A percentile compares a stretch with the other conserved stretches of the same genome.
Conservation (phyloP, 2,329 filamentous ascomycete species). For the Pseudocercospora eumusae region DNA sequence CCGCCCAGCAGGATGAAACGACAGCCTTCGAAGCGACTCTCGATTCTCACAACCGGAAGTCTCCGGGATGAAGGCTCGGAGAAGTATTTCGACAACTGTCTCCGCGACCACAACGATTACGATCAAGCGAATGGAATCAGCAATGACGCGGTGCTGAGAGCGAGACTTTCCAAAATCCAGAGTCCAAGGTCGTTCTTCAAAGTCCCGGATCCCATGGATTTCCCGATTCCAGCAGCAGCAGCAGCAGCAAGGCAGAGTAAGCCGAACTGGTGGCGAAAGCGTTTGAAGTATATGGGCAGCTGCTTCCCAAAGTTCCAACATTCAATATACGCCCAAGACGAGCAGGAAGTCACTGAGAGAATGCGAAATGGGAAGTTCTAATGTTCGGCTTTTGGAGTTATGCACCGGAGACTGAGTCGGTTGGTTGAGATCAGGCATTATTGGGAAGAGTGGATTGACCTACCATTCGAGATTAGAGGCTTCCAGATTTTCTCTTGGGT, state of each 20-base stretch:
- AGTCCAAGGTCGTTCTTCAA: slow-evolving; percentile 10
- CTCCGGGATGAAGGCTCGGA: slow-evolving; percentile 3
- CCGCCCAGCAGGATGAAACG: slow-evolving; percentile 1
- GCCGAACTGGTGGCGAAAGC: slow-evolving; percentile 6
- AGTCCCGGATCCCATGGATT: neutral
- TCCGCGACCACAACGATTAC: slow-evolving; percentile 4
- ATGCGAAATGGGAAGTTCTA: slow-evolving; percentile 4
- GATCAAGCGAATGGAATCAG: slow-evolving; percentile 4
- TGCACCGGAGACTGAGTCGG: neutral
- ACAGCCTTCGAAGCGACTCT: slow-evolving; percentile 1
- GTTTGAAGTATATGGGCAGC: neutral
- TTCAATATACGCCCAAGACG: neutral
- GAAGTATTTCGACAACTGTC: slow-evolving; percentile 3
- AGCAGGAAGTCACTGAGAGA: neutral
- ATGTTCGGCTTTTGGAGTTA: neutral
- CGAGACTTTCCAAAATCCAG: slow-evolving; percentile 6
- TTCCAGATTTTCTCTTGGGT: neutral
- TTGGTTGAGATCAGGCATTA: neutral
- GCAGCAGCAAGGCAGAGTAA: too few relatives aligned
- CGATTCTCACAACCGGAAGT: slow-evolving; percentile 3
- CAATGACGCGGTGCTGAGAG: slow-evolving; percentile 6
- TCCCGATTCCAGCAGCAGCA: neutral
- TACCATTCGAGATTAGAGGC: neutral
- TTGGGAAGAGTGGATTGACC: neutral
- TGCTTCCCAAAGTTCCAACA: neutral